Conservation (phyloP, 306 rosid genomes). For the Quercus alba region DNA sequence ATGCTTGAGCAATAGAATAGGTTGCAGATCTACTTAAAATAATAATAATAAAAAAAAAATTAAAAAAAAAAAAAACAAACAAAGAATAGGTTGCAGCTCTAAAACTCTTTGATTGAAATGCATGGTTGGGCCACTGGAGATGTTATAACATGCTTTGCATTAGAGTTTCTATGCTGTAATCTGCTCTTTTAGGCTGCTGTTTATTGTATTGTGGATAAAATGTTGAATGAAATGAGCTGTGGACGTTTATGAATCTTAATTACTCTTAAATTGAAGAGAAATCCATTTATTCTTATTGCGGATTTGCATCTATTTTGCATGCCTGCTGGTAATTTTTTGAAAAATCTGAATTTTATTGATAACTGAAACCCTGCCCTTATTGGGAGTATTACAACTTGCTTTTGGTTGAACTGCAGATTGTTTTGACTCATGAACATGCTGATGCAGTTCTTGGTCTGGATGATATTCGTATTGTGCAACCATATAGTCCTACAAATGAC, state of each 20-base stretch:
- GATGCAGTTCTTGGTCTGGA: conserved; percentile 99
- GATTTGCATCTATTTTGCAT: conserved; percentile 9
- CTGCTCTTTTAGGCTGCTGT: background rate
- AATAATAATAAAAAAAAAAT: too few relatives aligned
- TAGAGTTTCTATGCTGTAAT: background rate
- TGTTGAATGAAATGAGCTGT: conserved; percentile 3
- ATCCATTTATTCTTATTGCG: background rate
- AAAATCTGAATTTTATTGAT: background rate
- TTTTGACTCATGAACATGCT: conserved; percentile 98
- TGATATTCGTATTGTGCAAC: conserved; percentile 90
- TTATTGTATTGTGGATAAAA: background rate
- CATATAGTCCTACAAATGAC: conserved; percentile 75
- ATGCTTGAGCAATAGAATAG: background rate
- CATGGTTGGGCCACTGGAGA: background rate
- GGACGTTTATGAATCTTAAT: conserved; percentile 4
- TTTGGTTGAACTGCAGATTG: conserved; percentile 57
- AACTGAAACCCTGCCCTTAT: conserved; percentile 4
- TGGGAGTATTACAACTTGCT: conserved; percentile 3
- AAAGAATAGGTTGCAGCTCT: background rate
- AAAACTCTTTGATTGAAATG: background rate
- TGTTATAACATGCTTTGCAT: background rate
- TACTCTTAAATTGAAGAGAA: conserved; percentile 4
- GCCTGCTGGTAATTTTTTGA: conserved; percentile 5
- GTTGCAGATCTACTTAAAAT: too few relatives aligned
- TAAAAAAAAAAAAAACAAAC: too few relatives aligned